Base-by-base conservation (phyloP, 257 asterid species). In the Mentha longifolia region DNA sequence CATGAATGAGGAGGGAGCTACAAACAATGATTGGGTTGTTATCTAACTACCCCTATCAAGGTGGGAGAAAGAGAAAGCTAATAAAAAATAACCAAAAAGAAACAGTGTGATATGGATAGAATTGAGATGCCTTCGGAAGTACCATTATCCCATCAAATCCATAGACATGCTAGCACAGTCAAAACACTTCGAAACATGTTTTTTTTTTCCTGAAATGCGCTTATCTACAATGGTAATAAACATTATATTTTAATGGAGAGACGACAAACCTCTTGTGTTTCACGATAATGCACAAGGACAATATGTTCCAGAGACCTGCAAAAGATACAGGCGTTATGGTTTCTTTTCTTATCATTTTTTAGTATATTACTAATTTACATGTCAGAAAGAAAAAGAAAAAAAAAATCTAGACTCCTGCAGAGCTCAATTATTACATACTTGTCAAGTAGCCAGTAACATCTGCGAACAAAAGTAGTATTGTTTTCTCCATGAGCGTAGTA, bases 381-480 rank as follows among this genome's bases (percentile, higher is more conserved):
- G 49, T 51, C 65, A 67, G 17, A 67, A 22, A 22, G 7, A 3
- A 47, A 66, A 45, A 43, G 22, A 37, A 22, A 16, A 3, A 47
- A 66, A 45, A 43, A 30, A 37, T 64, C 68, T 16, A 68, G 64
- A 71, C 58, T 43, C 47, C 45, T 72, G 28, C 50, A 73, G 66
- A 47, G 73, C 51, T 59, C 61, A 76, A 59, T 8, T 9, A 67
- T 52, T 72, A 43, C 96, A 77, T 88, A 94, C 99, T 94, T 94
- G 84, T 94, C 98, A 64, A 94, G 97, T 59, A 94, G 88, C 99
- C 99, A 94, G 81, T 91, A 94, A 78, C 99, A 94, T 87, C 99
- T 87, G 71, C 99, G 97, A 63, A 91, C 99, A 83, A 94, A 94
- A 61, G 98, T 94, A 35, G 93, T 82, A 56, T 77, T 87, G 77